Percentiles rank a stretch among this genome's conserved stretches.
These are phyloP conservation scores for Mytilinidion resinicola DNA, from an alignment of 495 filamentous ascomycete genomes.

Conservation along the genomic window DNA sequence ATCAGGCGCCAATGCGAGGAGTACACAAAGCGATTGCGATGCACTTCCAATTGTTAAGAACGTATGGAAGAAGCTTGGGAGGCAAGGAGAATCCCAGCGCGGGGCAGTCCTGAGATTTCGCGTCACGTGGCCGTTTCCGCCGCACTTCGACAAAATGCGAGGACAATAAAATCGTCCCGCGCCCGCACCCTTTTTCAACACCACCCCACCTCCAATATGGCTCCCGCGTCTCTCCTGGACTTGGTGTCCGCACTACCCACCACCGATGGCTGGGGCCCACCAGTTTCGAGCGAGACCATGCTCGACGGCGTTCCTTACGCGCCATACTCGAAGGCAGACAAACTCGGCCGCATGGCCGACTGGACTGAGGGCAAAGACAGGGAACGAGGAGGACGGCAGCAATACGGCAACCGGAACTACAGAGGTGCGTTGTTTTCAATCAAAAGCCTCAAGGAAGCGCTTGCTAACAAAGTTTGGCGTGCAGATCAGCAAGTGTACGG, in stretches of 20 bases:
- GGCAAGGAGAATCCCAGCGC: no score
- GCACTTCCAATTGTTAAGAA: no score
- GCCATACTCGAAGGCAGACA: slow-evolving; percentile 97
- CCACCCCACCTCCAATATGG: slow-evolving; percentile 38
- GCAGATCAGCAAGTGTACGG: slow-evolving; percentile 95
- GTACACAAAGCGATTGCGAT: not conserved
- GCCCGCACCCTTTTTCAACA: not conserved
- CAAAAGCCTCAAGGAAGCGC: not conserved
- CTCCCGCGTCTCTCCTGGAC: slow-evolving; percentile 52
- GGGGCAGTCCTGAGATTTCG: no score
- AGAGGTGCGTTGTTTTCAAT: slow-evolving; percentile 56
- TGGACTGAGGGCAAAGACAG: slow-evolving; percentile 96
- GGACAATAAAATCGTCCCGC: not conserved
- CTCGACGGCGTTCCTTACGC: slow-evolving; percentile 93
- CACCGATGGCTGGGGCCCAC: slow-evolving; percentile 79
- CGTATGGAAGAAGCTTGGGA: no score
- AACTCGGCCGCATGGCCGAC: slow-evolving; percentile 97
- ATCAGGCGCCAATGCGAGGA: not conserved
- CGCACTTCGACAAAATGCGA: slow-evolving; percentile 1
- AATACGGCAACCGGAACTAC: slow-evolving; percentile 87
- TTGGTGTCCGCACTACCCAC: slow-evolving; percentile 54
- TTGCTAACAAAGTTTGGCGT: slow-evolving; percentile 10
- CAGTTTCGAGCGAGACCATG: slow-evolving; percentile 71
- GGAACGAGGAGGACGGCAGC: slow-evolving; percentile 68
- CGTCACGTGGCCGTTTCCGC: not conserved